Base-by-base conservation (phyloP, 208 protist genomes). In the Acanthamoeba royreba region DNA sequence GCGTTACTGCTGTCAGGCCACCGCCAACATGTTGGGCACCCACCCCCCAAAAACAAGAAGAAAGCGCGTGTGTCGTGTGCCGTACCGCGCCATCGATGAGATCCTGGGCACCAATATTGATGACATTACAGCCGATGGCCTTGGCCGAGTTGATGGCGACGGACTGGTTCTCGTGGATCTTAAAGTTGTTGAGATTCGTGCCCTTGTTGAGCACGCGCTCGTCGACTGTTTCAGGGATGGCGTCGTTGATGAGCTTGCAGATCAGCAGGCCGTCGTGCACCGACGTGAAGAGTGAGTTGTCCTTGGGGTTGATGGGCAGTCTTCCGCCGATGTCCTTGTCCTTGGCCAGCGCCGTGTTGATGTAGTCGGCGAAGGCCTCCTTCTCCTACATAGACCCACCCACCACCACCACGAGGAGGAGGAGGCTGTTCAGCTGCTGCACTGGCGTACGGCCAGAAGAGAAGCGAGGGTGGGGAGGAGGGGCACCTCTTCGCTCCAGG, bases 41-140 rank as follows among this genome's bases (percentile, higher is more conserved):
- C n/a, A n/a, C n/a, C n/a, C n/a, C n/a, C n/a, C n/a, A 13, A 13
- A 72, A 72, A 33, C 45, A 69, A 52, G 90, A 42, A 19, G 88
- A 33, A 89, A 63, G 81, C 79, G 79, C 11, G 8, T 11, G 74
- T 11, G 28, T 17, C 9, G 77, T 53, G 40, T 49, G 11, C 19
- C 81, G 8, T 88, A 91, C 87, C 8, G 47, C 69, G 89, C 94
- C 94, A 11, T 95, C 94, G 15, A 92, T 94, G 35, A 98, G n/a
- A 91, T 97, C 97, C 35, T 94, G 31, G n/a, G 97, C 85, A 53
- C 97, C 96, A 95, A 98, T 98, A 93, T 98, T 98, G 61, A 98
- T 95, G 45, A 98, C 88, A 38, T 95, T 96, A 94, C 96, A 98
- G 85, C 98, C 98, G 79, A 98, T 98, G 53, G 97, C 96, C 53